Conservation (phyloP, 2,329 filamentous ascomycete species). For the Gaeumannomyces tritici region DNA sequence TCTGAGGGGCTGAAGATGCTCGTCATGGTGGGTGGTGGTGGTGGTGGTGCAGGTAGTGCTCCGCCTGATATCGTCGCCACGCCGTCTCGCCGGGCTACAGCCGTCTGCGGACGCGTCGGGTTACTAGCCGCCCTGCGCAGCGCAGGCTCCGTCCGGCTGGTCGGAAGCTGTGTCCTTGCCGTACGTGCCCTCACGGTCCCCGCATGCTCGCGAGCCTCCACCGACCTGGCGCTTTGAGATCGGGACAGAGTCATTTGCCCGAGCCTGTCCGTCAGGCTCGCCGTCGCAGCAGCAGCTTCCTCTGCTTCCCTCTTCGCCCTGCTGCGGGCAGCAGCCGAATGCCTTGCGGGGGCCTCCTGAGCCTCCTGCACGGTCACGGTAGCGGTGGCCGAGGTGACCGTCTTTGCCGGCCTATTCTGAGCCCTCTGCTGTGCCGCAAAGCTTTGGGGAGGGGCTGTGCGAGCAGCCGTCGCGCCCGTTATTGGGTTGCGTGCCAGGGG, state of each 20-base stretch:
- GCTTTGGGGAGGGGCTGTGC: slow-evolving; percentile 50
- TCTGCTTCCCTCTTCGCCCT: slow-evolving; percentile 1
- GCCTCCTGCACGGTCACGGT: background rate
- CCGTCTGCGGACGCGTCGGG: slow-evolving; percentile 2
- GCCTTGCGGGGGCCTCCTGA: background rate
- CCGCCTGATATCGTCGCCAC: background rate
- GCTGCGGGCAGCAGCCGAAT: background rate
- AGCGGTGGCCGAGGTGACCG: background rate
- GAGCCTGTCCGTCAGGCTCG: background rate
- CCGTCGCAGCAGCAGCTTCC: background rate
- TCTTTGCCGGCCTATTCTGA: slow-evolving; percentile 33
- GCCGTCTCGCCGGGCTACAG: slow-evolving; percentile 1
- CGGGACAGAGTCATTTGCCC: background rate
- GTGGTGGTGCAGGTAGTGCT: slow-evolving; percentile 4
- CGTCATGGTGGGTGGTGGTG: slow-evolving; percentile 20
- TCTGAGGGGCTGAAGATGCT: slow-evolving; percentile 49
- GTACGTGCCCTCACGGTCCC: slow-evolving; percentile 11
- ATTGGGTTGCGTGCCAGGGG: slow-evolving; percentile 22
- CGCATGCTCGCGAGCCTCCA: slow-evolving; percentile 12
- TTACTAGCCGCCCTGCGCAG: background rate
- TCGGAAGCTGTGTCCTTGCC: slow-evolving; percentile 10
- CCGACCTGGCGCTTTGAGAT: background rate
- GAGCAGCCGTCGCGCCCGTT: slow-evolving; percentile 23
- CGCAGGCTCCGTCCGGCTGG: slow-evolving; percentile 5
- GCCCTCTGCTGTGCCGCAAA: slow-evolving; percentile 58